These are phyloP conservation scores for Trametes versicolor DNA, from an alignment of 1,284 basidiomycete genomes.

Conservation along the genomic window DNA sequence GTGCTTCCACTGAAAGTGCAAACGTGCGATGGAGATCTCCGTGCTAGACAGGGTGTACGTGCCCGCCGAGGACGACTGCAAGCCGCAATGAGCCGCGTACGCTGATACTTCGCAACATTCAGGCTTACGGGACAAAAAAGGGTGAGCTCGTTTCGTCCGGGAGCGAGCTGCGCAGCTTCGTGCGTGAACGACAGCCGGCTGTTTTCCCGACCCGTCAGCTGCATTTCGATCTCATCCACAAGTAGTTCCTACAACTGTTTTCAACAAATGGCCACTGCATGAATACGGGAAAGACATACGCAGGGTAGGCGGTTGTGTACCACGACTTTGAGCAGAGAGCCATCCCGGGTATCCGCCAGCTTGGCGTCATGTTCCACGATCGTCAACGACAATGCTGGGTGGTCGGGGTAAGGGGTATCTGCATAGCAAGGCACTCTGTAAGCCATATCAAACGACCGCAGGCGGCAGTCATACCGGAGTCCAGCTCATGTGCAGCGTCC, in stretches of 20 bases:
- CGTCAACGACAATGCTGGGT: constrained; percentile 68
- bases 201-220: constrained; percentile 63
- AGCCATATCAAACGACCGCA: background rate
- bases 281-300: constrained; percentile 54
- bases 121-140: constrained; percentile 78
- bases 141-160: constrained; percentile 64
- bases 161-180: constrained; percentile 49
- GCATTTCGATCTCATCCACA: constrained; percentile 60
- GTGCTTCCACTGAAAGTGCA: constrained; percentile 69
- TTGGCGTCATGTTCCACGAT: constrained; percentile 54
- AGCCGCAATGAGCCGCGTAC: constrained; percentile 11
- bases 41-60: constrained; percentile 67
- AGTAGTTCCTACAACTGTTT: constrained; percentile 54
- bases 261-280: constrained; percentile 12
- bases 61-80: constrained; percentile 72
- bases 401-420: constrained; percentile 76
- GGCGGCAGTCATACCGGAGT: constrained; percentile 58
- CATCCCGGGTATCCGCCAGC: constrained; percentile 68
- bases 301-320: constrained; percentile 77
- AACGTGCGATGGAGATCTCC: constrained; percentile 65
- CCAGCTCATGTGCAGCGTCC: constrained; percentile 58
- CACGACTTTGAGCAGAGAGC: constrained; percentile 64
- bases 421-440: background rate
- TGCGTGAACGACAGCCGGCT: constrained; percentile 62
- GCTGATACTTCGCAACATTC: background rate